Percentiles rank a stretch among this genome's conserved stretches.
These are phyloP conservation scores for Candida neerlandica DNA, from an alignment of 1,139 yeast genomes.

Conservation along the genomic window DNA sequence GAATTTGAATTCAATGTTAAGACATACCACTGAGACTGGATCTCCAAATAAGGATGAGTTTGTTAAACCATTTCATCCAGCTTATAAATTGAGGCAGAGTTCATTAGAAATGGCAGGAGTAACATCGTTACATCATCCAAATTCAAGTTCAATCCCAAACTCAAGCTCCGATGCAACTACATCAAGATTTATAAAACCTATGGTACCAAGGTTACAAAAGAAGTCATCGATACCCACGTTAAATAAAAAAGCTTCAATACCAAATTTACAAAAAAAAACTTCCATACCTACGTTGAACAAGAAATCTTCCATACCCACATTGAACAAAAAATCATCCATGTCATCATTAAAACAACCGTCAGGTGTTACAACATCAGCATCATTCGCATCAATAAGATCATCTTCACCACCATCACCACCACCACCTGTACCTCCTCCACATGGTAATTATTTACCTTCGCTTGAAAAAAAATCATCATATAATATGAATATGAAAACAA, in stretches of 20 bases:
- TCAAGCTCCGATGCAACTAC: constrained; percentile 21
- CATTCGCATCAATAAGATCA: constrained; percentile 14
- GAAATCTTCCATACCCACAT: constrained; percentile 16
- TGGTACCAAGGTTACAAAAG: constrained; percentile 19
- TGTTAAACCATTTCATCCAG: constrained; percentile 31
- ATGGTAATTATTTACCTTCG: neutral
- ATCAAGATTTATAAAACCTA: constrained; percentile 13
- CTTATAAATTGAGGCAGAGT: constrained; percentile 28
- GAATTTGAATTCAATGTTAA: constrained; percentile 39
- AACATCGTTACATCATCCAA: constrained; percentile 15
- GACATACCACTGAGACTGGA: constrained; percentile 19
- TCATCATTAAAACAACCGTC: constrained; percentile 12
- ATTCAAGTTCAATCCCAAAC: constrained; percentile 10
- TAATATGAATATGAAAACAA: neutral
- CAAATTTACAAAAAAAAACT: constrained; percentile 18
- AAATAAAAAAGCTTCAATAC: constrained; percentile 21
- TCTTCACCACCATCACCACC: constrained; percentile 19
- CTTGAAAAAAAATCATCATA: constrained; percentile 12
- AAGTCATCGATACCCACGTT: constrained; percentile 18
- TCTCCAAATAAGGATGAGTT: constrained; percentile 24
- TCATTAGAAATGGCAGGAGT: constrained; percentile 42
- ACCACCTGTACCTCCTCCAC: constrained; percentile 20
- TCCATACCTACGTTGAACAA: constrained; percentile 18
- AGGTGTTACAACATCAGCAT: constrained; percentile 18
- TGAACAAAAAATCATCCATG: constrained; percentile 19